phyloP scores from a whole-genome alignment of 805 yeast species.

The Candida orba region DNA sequence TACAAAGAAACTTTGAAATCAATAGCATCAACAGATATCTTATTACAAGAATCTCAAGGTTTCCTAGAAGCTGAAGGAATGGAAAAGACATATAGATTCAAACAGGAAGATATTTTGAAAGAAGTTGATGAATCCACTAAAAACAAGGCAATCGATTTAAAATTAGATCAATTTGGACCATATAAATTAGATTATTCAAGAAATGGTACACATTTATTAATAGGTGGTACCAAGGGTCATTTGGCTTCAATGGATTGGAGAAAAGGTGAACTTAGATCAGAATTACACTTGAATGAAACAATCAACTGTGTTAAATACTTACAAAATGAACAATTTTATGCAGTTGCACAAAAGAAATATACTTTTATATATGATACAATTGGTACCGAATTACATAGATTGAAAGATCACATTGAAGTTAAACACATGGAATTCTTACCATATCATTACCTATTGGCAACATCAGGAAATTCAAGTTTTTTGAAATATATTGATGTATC shows the following conservation, averaged over 20 bases:
- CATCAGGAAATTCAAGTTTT: slow-evolving; percentile 86
- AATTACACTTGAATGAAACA: slow-evolving; percentile 80
- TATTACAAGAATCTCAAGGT: slow-evolving; percentile 81
- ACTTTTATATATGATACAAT: slow-evolving; percentile 86
- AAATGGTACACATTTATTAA: slow-evolving; percentile 77
- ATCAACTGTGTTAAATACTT: slow-evolving; percentile 84
- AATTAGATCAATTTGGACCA: slow-evolving; percentile 77
- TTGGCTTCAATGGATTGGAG: slow-evolving; percentile 96
- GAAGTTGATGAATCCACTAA: slow-evolving; percentile 75
- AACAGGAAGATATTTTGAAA: slow-evolving; percentile 68
- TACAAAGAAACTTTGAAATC: slow-evolving; percentile 72
- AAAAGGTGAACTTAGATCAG: slow-evolving; percentile 73
- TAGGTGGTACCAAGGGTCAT: slow-evolving; percentile 92
- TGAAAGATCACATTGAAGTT: slow-evolving; percentile 84
- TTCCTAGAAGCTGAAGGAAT: slow-evolving; percentile 86
- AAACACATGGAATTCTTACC: slow-evolving; percentile 83
- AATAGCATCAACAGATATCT: slow-evolving; percentile 81
- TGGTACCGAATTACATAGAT: slow-evolving; percentile 87
- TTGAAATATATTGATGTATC: slow-evolving; percentile 92
- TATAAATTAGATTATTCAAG: slow-evolving; percentile 74
- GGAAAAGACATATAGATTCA: slow-evolving; percentile 85
- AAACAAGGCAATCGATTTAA: slow-evolving; percentile 66
- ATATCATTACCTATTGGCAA: slow-evolving; percentile 79
- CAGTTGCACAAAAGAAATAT: slow-evolving; percentile 94
- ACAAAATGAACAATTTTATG: slow-evolving; percentile 89